Evolutionary conservation across 176 grass and related monocot species (phyloP), one percentile per base, ranked within the genome.

Genomic region (Poa annua): DNA sequence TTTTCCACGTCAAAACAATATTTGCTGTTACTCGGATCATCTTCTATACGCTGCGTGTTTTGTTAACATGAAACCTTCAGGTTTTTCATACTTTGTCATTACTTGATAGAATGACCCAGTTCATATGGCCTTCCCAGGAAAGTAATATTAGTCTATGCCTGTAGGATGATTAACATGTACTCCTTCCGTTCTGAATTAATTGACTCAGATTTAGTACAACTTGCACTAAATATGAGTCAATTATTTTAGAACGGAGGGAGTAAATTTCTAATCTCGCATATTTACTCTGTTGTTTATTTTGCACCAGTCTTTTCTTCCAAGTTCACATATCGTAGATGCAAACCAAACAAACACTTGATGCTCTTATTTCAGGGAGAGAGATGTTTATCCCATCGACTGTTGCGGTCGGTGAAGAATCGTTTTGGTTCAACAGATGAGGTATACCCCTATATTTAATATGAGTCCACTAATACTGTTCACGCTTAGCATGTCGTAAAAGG

Each of bases 341-440:
- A 80, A 24, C 59, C 64, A 76, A 45, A 79, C 29, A 41, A 81
- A 47, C 11, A 25, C 4, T 88, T 90, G 3, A 22, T 49, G 26
- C 66, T 77, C 29, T 67, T 77, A 52, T 87, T 89, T 81, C 75
- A 98, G 92, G 96, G 96, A 54, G 96, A 98, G 88, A 95, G 88
- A 65, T 91, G 85, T 49, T 92, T 80, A 36, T 87, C 96, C 29
- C 92, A 95, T 89, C 86, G 92, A 63, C 66, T 98, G 26, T 63
- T 98, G 79, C 85, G 92, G 66, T 91, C 96, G 1, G 96, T 95
- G 54, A 98, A 98, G 74, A 98, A 98, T 83, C 88, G 92, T 50
- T 98, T 95, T 0, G 96, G 96, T 85, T 93, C 96, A 66, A 91
- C 92, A 0, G 92, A 98, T 82, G 96, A 98, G 92, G 16, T 17